Percentiles rank a stretch among this genome's conserved stretches.
These are phyloP conservation scores for Leccinum ponderosum DNA, from an alignment of 1,284 basidiomycete species.

Conservation along the genomic window DNA sequence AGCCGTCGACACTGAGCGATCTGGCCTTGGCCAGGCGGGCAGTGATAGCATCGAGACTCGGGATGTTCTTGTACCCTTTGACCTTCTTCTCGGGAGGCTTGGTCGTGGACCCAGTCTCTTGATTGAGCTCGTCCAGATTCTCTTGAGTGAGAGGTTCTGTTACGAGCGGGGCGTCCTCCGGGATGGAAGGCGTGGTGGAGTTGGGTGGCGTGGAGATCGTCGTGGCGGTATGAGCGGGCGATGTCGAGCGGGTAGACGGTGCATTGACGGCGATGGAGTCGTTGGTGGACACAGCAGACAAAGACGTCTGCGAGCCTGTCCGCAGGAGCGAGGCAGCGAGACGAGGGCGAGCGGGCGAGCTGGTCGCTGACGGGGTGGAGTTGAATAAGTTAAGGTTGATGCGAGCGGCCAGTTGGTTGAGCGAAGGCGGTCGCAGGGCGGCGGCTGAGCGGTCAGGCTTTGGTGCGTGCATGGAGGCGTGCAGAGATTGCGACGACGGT, in stretches of 20 bases:
- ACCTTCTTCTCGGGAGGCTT: slow-evolving; percentile 43
- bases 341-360: slow-evolving; percentile 55
- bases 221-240: slow-evolving; percentile 36
- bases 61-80: slow-evolving; percentile 84
- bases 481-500: slow-evolving; percentile 29
- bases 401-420: slow-evolving; percentile 77
- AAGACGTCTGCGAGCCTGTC: slow-evolving; percentile 59
- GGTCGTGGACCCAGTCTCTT: slow-evolving; percentile 39
- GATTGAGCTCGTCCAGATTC: slow-evolving; percentile 58
- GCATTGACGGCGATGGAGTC: slow-evolving; percentile 67
- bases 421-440: slow-evolving; percentile 58
- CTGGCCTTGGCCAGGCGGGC: slow-evolving; percentile 68
- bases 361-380: slow-evolving; percentile 34
- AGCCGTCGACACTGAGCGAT: slow-evolving; percentile 70
- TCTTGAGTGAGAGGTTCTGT: slow-evolving; percentile 62
- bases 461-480: slow-evolving; percentile 37
- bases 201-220: slow-evolving; percentile 50
- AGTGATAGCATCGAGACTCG: slow-evolving; percentile 78
- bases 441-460: slow-evolving; percentile 41
- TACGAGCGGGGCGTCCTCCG: slow-evolving; percentile 35
- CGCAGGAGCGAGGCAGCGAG: slow-evolving; percentile 72
- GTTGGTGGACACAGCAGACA: slow-evolving; percentile 51
- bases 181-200: slow-evolving; percentile 42
- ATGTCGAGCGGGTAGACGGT: slow-evolving; percentile 57
- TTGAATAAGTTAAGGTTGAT: slow-evolving; percentile 51